Evolutionary conservation across 352 stramenopile genomes (phyloP), one percentile per base, ranked within the genome.

Genomic region (Pseudoperonospora humuli): DNA sequence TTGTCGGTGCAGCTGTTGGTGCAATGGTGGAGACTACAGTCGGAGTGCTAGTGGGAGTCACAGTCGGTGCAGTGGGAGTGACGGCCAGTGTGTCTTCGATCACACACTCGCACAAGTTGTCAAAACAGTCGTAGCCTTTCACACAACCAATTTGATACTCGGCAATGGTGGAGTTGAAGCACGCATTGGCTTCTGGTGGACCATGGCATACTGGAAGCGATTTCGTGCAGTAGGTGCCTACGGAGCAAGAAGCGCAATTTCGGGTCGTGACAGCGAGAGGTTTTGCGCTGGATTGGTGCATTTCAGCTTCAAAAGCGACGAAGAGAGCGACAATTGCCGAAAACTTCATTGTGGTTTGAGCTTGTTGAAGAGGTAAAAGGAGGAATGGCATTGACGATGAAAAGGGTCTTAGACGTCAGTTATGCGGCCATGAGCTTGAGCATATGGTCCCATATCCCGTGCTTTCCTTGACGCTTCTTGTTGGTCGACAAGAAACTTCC

Each of bases 31-130:
- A n/a, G n/a, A n/a, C n/a, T n/a, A n/a, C n/a, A n/a, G n/a, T n/a
- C n/a, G n/a, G n/a, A n/a, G n/a, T n/a, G n/a, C n/a, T n/a, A n/a
- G n/a, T n/a, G n/a, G n/a, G n/a, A n/a, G n/a, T n/a, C n/a, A n/a
- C n/a, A n/a, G n/a, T n/a, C n/a, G n/a, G n/a, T n/a, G n/a, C 8
- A 32, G 45, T 31, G 17, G 37, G 29, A 15, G 17, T 6, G 26
- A 26, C 28, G 20, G 26, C 35, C 4, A 26, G 26, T 2, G 36
- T 44, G n/a, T 62, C 53, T 8, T 60, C 55, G 32, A 64, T 56
- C 19, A 64, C 40, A 14, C 55, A 64, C 23, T 60, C 39, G 20
- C 55, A 64, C 39, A 49, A 33, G 39, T 54, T 56, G 28, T 64
- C 43, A 18, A 45, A 49, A 50, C 55, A 64, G 13, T 64, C 55